Base-by-base conservation (phyloP, 2,329 filamentous ascomycete genomes). In the Stachybotrys elegans region DNA sequence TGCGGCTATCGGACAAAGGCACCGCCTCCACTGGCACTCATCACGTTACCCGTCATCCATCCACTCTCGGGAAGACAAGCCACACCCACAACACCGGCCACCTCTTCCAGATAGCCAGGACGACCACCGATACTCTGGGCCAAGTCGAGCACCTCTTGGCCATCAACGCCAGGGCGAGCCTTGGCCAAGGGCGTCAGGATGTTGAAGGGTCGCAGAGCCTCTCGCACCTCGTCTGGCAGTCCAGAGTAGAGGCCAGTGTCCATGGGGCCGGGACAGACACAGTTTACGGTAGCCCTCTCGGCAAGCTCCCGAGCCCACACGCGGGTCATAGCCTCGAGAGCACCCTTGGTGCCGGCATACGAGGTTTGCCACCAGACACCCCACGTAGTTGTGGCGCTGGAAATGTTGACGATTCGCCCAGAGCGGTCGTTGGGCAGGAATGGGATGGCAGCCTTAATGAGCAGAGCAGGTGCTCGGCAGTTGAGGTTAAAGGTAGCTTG, bases 311-410 rank as follows among this genome's bases (percentile, higher is more conserved):
- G 68, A 5, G 75, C 68, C 79, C 79, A 83, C 0, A 75, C 74
- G 17, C 79, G 67, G n/a, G 79, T 81, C 74, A 83, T 79, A 29
- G 75, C 72, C 57, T 83, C 79, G 8, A 83, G 59, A 0, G 79
- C 78, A 2, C 75, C 79, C 56, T 83, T 83, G 40, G 74, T 79
- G n/a, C 76, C 79, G 9, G 75, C 76, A 53, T 83, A 83, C 39
- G 82, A 69, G 11, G 71, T 73, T 51, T 80, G 76, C 25, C 69
- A 65, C 37, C 69, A 65, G 46, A 76, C 78, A 31, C 78, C 78
- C 7, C 78, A 60, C 43, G 68, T 71, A 31, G 74, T 63, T 40
- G 69, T 73, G 47, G 81, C 75, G 49, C 71, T 76, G 34, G 71
- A 76, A 34, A 82, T 56, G 54, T 79, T 79, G 47, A 82, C 72